Evolutionary conservation across 352 stramenopile species (phyloP).

Genomic region (Globisporangium yorkense): DNA sequence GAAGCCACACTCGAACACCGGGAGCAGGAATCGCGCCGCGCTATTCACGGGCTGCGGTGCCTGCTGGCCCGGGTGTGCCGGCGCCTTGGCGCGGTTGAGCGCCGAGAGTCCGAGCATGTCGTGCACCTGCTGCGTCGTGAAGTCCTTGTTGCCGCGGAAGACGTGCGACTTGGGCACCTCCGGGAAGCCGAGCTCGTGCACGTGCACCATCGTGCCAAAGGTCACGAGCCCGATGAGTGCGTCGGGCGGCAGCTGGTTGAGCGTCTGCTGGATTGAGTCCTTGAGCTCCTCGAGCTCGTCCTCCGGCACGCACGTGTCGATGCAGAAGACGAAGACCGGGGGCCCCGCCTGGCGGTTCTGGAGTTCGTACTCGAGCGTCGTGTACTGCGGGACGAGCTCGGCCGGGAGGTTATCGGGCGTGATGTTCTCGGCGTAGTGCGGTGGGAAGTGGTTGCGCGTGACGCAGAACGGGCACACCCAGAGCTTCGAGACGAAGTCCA

Average conservation of each 20-base stretch:
- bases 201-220: constrained; percentile 98
- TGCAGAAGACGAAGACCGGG: constrained; percentile 98
- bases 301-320: constrained; percentile 97
- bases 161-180: constrained; percentile 97
- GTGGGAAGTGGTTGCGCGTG: constrained; percentile 98
- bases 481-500: constrained; percentile 98
- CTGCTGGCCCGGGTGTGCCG: constrained; percentile 42
- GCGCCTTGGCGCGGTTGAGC: constrained; percentile 44
- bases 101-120: constrained; percentile 93
- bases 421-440: constrained; percentile 94
- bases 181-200: constrained; percentile 97
- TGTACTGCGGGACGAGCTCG: constrained; percentile 99
- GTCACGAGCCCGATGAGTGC: constrained; percentile 98
- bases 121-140: constrained; percentile 92
- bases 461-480: constrained; percentile 99
- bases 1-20: constrained; percentile 96
- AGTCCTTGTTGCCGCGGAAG: constrained; percentile 99
- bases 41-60: constrained; percentile 76
- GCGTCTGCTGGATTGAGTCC: constrained; percentile 97
- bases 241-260: constrained; percentile 97
- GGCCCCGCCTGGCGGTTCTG: constrained; percentile 89
- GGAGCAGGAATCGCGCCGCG: constrained; percentile 93
- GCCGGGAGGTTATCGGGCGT: constrained; percentile 98
- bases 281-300: constrained; percentile 97
- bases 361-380: constrained; percentile 99